Percentiles rank a stretch among this genome's conserved stretches.
phyloP scores from a whole-genome alignment of 306 rosid species.

The Adenanthera pavonina region DNA sequence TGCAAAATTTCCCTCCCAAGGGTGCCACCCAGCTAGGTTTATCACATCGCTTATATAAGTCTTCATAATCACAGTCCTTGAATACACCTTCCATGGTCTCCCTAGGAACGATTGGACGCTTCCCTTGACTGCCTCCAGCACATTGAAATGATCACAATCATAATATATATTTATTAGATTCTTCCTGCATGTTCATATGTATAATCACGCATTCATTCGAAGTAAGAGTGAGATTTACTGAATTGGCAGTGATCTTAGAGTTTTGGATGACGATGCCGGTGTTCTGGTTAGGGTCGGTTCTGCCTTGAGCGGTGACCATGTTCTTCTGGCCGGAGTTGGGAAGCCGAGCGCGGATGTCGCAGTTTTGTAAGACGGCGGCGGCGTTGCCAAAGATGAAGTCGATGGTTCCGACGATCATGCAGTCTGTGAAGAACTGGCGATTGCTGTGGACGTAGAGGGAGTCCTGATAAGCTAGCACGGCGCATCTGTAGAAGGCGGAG shows the following conservation, averaged over 20 bases:
- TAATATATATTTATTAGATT: too few relatives aligned
- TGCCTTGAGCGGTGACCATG: slow-evolving; percentile 87
- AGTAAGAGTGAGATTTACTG: not conserved
- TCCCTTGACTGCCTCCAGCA: slow-evolving; percentile 38
- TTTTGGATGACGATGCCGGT: slow-evolving; percentile 89
- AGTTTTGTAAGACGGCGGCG: slow-evolving; percentile 73
- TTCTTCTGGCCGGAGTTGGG: slow-evolving; percentile 80
- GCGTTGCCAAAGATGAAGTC: slow-evolving; percentile 94
- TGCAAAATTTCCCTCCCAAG: slow-evolving; percentile 76
- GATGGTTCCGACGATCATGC: slow-evolving; percentile 69
- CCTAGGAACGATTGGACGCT: slow-evolving; percentile 74
- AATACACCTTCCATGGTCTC: slow-evolving; percentile 87
- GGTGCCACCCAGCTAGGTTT: slow-evolving; percentile 72
- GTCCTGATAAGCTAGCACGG: slow-evolving; percentile 82
- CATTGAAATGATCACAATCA: not conserved
- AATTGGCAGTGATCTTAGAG: slow-evolving; percentile 66
- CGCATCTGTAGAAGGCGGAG: slow-evolving; percentile 78
- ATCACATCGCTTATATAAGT: slow-evolving; percentile 61
- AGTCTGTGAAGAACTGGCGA: slow-evolving; percentile 68
- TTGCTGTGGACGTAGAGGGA: slow-evolving; percentile 91
- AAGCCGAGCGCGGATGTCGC: slow-evolving; percentile 78
- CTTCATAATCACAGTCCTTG: slow-evolving; percentile 80
- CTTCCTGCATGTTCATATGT: too few relatives aligned
- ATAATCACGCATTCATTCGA: too few relatives aligned
- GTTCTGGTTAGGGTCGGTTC: slow-evolving; percentile 87